A percentile compares a stretch with the other conserved stretches of the same genome.
Conservation (phyloP, 495 filamentous ascomycete genomes). For the Neurospora sp. region DNA sequence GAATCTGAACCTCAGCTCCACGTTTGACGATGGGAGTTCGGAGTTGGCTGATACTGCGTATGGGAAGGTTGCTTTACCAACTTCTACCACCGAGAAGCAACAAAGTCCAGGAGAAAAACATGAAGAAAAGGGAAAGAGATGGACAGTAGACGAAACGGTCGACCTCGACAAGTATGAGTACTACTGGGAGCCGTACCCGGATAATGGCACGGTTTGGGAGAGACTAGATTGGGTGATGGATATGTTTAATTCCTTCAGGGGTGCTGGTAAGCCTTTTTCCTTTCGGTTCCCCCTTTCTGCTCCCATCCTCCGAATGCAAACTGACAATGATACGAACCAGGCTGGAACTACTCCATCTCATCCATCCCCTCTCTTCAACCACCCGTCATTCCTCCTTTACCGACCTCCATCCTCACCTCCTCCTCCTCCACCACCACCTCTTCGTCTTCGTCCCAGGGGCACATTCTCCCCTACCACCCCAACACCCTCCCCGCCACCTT, state of each 20-base stretch:
- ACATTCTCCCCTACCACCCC: neutral
- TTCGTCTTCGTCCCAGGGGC: neutral
- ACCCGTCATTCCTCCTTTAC: constrained; percentile 17
- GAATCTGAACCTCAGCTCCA: neutral
- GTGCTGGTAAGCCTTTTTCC: constrained; percentile 34
- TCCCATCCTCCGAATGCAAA: too few relatives aligned
- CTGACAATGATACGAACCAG: too few relatives aligned
- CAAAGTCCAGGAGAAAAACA: neutral
- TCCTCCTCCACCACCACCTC: constrained; percentile 9
- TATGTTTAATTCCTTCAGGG: constrained; percentile 57
- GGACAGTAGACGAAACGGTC: constrained; percentile 14
- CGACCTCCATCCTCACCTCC: neutral
- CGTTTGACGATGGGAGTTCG: neutral
- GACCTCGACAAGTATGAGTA: constrained; percentile 29
- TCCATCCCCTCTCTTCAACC: constrained; percentile 43
- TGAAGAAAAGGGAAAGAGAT: constrained; percentile 25
- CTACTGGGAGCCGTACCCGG: constrained; percentile 68
- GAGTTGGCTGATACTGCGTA: neutral
- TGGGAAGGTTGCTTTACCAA: neutral
- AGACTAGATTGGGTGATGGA: constrained; percentile 66
- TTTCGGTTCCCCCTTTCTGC: neutral
- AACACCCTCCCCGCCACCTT: neutral
- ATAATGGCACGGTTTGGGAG: constrained; percentile 38
- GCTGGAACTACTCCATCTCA: constrained; percentile 67
- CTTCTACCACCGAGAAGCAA: neutral